These are phyloP conservation scores for Pseudocercospora musae DNA, from an alignment of 2,329 filamentous ascomycete species.

Conservation along the genomic window DNA sequence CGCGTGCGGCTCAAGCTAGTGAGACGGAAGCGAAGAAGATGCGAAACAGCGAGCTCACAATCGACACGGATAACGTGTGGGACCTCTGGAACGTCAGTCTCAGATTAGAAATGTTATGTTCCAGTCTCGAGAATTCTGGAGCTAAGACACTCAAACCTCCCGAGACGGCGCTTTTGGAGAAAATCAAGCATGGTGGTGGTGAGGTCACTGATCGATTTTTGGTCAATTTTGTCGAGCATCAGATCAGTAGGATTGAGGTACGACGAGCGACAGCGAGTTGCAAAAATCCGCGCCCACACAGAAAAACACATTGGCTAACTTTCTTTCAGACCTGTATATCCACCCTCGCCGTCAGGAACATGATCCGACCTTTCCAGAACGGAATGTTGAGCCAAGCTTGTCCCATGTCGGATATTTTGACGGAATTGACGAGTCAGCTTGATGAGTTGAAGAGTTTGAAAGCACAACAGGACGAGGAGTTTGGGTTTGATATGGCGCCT, in stretches of 20 bases:
- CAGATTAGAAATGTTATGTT: slow-evolving; percentile 89
- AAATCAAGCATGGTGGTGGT: slow-evolving; percentile 67
- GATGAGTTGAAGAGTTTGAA: slow-evolving; percentile 55
- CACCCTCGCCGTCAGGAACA: slow-evolving; percentile 73
- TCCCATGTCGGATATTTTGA: slow-evolving; percentile 71
- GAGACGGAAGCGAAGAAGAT: slow-evolving; percentile 51
- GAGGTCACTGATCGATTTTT: slow-evolving; percentile 87
- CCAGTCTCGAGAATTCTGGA: slow-evolving; percentile 70
- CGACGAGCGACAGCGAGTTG: too few species aligned
- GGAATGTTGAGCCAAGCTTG: slow-evolving; percentile 70
- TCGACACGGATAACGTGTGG: slow-evolving; percentile 86
- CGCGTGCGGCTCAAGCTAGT: slow-evolving; percentile 27
- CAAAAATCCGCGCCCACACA: too few species aligned
- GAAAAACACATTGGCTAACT: too few species aligned
- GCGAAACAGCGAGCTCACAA: slow-evolving; percentile 63
- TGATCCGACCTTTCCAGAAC: slow-evolving; percentile 67
- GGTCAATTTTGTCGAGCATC: slow-evolving; percentile 87
- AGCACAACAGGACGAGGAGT: slow-evolving; percentile 7
- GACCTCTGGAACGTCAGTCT: slow-evolving; percentile 84
- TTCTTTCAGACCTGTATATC: slow-evolving; percentile 69
- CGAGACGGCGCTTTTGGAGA: slow-evolving; percentile 77
- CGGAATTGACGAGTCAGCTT: slow-evolving; percentile 59
- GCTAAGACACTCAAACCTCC: slow-evolving; percentile 67
- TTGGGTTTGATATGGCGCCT: background rate
- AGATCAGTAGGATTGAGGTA: slow-evolving; percentile 96